phyloP scores from a whole-genome alignment of 139 green algal species.

The Micromonas pusilla region DNA sequence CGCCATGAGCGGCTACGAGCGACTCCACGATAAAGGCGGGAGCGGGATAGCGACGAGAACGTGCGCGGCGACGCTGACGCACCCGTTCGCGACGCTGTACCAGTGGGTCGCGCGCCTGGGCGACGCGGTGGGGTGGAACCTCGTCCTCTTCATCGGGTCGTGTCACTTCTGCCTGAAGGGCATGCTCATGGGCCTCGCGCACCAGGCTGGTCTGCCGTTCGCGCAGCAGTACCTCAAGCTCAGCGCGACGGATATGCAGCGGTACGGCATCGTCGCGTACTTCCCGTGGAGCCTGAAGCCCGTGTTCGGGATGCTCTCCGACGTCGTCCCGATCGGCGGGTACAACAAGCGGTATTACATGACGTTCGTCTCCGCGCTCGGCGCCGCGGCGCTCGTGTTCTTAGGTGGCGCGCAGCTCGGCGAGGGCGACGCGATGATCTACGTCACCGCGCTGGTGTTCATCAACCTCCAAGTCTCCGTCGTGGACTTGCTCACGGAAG shows the following conservation, averaged over 20 bases:
- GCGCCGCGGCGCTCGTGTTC: background rate
- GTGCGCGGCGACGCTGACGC: no score
- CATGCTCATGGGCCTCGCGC: background rate
- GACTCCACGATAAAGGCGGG: no score
- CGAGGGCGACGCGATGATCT: background rate
- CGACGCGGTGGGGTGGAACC: background rate
- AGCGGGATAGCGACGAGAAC: no score
- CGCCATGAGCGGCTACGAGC: no score
- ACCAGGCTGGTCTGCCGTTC: constrained; percentile 1
- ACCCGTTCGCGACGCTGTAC: background rate
- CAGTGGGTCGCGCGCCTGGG: background rate
- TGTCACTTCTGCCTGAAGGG: constrained; percentile 17
- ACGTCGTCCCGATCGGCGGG: background rate
- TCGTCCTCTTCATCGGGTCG: constrained; percentile 1
- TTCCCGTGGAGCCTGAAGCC: constrained; percentile 26
- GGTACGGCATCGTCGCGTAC: constrained; percentile 10
- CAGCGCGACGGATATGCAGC: background rate
- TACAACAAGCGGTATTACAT: constrained; percentile 23
- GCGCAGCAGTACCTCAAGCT: constrained; percentile 18
- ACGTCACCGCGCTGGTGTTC: background rate
- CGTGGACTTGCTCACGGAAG: constrained; percentile 20
- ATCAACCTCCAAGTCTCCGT: constrained; percentile 10
- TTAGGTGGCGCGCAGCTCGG: background rate
- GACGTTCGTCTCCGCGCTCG: background rate
- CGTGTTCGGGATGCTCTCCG: constrained; percentile 7